phyloP scores from a whole-genome alignment of 495 filamentous ascomycete genomes.

The Penicillium atrosanguineum region DNA sequence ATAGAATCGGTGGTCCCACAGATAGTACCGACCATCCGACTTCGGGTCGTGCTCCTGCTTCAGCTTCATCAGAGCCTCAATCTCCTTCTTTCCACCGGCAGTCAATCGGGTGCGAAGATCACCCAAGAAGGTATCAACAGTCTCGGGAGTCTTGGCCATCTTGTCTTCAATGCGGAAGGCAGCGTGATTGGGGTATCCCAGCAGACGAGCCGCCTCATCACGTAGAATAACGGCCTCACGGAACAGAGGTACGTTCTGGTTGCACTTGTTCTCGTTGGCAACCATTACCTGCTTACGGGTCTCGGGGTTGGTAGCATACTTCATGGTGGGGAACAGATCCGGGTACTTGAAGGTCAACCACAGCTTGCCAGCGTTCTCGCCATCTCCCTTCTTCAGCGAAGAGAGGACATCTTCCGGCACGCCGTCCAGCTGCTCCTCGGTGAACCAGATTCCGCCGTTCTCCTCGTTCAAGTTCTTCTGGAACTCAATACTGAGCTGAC shows the following conservation, averaged over 20 bases:
- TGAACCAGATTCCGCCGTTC: constrained; percentile 66
- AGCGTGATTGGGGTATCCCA: constrained; percentile 92
- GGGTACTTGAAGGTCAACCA: constrained; percentile 70
- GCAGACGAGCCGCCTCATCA: constrained; percentile 86
- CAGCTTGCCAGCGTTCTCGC: constrained; percentile 64
- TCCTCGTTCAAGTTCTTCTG: constrained; percentile 71
- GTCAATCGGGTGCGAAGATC: constrained; percentile 74
- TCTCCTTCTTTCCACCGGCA: constrained; percentile 76
- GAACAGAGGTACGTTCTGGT: constrained; percentile 83
- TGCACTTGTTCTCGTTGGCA: constrained; percentile 76
- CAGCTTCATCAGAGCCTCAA: constrained; percentile 64
- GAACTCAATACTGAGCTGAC: constrained; percentile 63
- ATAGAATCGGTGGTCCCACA: constrained; percentile 90
- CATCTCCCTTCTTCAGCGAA: constrained; percentile 68
- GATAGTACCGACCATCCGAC: constrained; percentile 73
- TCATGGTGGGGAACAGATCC: constrained; percentile 63
- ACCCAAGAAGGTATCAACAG: constrained; percentile 78
- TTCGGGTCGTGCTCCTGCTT: constrained; percentile 73
- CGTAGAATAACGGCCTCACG: constrained; percentile 81
- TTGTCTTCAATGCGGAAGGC: constrained; percentile 90
- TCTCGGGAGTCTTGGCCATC: constrained; percentile 92
- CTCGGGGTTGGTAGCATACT: constrained; percentile 58
- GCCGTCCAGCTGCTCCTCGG: constrained; percentile 57
- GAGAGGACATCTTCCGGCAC: constrained; percentile 61
- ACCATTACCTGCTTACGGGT: constrained; percentile 57